Conservation (phyloP, 75 land plant genomes). For the Pinus albicaulis region DNA sequence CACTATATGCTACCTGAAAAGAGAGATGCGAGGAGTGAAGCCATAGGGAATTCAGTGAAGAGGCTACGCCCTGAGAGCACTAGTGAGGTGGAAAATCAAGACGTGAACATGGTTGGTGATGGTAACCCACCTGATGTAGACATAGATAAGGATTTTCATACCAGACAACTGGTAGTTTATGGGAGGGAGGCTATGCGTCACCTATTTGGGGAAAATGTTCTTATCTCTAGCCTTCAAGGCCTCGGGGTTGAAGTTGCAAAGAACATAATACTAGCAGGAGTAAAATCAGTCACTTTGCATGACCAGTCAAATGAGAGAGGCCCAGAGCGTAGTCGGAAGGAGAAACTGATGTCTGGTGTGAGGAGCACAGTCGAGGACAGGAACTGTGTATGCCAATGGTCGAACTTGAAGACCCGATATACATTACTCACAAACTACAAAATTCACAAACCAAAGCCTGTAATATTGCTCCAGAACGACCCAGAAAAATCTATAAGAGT, state of each 20-base stretch:
- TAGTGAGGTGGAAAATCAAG: constrained; percentile 3
- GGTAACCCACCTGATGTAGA: constrained; percentile 36
- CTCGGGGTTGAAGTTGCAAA: constrained; percentile 93
- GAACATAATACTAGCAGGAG: constrained; percentile 82
- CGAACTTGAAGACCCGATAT: too few relatives aligned
- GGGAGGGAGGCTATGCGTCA: constrained; percentile 91
- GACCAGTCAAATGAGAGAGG: constrained; percentile 48
- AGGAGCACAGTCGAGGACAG: too few relatives aligned
- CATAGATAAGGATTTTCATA: constrained; percentile 95
- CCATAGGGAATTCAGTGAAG: constrained; percentile 25
- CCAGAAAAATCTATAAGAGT: too few relatives aligned
- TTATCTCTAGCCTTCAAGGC: constrained; percentile 84
- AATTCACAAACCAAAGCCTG: too few relatives aligned
- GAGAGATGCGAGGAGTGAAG: constrained; percentile 62
- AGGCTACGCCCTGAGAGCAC: constrained; percentile 23
- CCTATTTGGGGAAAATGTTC: constrained; percentile 76
- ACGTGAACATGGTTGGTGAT: constrained; percentile 17
- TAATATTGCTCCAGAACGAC: too few relatives aligned
- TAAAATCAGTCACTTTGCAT: constrained; percentile 82
- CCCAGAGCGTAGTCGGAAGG: too few relatives aligned
- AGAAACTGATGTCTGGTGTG: too few relatives aligned
- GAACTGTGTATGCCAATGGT: too few relatives aligned
- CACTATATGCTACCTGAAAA: constrained; percentile 95
- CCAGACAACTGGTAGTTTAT: constrained; percentile 93
- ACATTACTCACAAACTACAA: too few relatives aligned